Base-by-base conservation (phyloP, 768 basidiomycete species). In the Mycena filopes region DNA sequence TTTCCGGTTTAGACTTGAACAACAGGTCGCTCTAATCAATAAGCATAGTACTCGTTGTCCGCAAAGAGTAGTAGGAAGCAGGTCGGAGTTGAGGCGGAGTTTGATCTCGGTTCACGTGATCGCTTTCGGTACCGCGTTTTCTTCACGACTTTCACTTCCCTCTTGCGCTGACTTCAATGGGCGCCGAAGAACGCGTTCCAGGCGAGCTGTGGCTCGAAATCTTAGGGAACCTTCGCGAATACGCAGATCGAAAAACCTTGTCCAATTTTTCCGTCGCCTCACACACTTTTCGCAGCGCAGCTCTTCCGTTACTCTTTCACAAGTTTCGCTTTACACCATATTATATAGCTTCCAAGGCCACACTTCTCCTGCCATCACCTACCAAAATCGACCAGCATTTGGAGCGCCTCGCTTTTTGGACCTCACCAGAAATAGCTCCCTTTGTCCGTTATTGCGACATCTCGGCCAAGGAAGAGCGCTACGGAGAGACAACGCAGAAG, bases 321-420 rank as follows among this genome's bases (percentile, higher is more conserved):
- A 33, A 58, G 4, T 21, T 58, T 6, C n/a, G 43, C 6, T 31
- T 31, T 28, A 21, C 45, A n/a, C n/a, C 25, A 8, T 47, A 38
- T 48, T 21, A 11, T 23, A 4, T 10, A 7, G 12, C 2, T 36
- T 1, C 6, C 25, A 2, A 38, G 15, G 18, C 11, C 6, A 15
- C 16, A 26, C 13, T 56, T 10, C 56, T 58, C 13, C 23, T 61
- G 40, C 42, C 51, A 1, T 47, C 60, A 12, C 33, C 50, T 4
- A 16, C 23, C 2, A 31, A 11, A 2, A 43, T 61, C 4, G 43
- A 61, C 16, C 23, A 42, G 36, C 25, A 21, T 23, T 40, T 54
- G 43, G 51, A 54, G 42, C 60, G 43, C 21, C 36, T 61, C 18
- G 26, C 46, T 25, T 61, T 61, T 25, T 54, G 29, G 43, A 38